Percentiles rank a stretch among this genome's conserved stretches.
Conservation (phyloP, 257 asterid species). For the Ocimum tenuiflorum region DNA sequence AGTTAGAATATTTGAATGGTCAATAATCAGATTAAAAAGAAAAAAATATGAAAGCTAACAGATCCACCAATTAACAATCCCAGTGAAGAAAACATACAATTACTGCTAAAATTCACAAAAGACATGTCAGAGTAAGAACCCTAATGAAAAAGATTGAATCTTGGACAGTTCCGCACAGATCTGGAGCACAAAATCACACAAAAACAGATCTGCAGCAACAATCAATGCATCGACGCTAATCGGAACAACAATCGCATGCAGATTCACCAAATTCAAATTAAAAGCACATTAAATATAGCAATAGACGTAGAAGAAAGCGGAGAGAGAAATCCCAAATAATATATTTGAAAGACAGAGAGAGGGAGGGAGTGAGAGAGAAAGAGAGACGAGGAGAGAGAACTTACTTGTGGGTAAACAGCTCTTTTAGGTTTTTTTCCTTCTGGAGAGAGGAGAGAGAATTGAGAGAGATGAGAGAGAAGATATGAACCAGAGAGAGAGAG, state of each 20-base stretch:
- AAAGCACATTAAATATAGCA: slow-evolving; percentile 13
- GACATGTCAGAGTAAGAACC: slow-evolving; percentile 10
- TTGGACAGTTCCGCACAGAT: slow-evolving; percentile 35
- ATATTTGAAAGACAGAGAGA: slow-evolving; percentile 20
- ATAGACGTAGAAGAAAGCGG: slow-evolving; percentile 25
- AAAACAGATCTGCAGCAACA: slow-evolving; percentile 33
- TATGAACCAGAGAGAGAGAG: slow-evolving; percentile 42
- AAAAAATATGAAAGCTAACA: slow-evolving; percentile 8
- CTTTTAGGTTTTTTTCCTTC: slow-evolving; percentile 67
- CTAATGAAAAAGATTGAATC: slow-evolving; percentile 26
- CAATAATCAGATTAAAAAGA: slow-evolving; percentile 2
- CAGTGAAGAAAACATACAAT: slow-evolving; percentile 9
- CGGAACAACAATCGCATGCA: slow-evolving; percentile 10
- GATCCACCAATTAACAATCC: slow-evolving; percentile 17
- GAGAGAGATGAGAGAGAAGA: slow-evolving; percentile 23
- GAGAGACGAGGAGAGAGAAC: slow-evolving; percentile 37
- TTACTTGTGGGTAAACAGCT: slow-evolving; percentile 83
- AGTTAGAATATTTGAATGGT: not conserved
- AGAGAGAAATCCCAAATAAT: slow-evolving; percentile 30
- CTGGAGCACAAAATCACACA: slow-evolving; percentile 27
- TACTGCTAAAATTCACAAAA: not conserved
- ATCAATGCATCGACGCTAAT: slow-evolving; percentile 16
- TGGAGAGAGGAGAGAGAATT: slow-evolving; percentile 42
- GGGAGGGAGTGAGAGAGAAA: slow-evolving; percentile 22
- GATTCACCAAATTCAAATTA: not conserved